phyloP scores from a whole-genome alignment of 2,329 filamentous ascomycete species.

The Chaetomiaceae sp. region DNA sequence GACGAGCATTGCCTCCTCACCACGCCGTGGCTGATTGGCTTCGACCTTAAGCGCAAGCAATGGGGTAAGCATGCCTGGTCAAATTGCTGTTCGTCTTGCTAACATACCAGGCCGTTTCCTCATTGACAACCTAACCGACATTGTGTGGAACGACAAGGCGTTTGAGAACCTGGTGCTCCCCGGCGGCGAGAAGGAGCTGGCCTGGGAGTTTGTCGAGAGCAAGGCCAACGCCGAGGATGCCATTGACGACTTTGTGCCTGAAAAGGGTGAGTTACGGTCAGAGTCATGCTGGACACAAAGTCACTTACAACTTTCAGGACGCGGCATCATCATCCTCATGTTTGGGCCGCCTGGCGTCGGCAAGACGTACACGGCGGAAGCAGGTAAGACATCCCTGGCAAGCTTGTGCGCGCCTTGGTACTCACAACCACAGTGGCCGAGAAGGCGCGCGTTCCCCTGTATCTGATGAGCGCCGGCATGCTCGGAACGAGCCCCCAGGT shows the following conservation, averaged over 20 bases:
- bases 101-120: conserved; percentile 19
- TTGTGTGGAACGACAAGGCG: conserved; percentile 35
- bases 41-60: conserved; percentile 35
- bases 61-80: conserved; percentile 22
- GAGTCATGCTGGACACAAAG: no score
- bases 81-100: background rate
- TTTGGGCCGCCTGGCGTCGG: conserved; percentile 36
- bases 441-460: conserved; percentile 36
- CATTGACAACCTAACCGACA: conserved; percentile 28
- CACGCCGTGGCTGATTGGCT: conserved; percentile 36
- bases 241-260: conserved; percentile 35
- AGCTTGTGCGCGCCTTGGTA: no score
- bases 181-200: conserved; percentile 35
- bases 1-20: conserved; percentile 35
- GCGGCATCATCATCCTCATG: conserved; percentile 35
- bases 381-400: conserved; percentile 11
- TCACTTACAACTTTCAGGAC: background rate
- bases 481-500: conserved; percentile 33
- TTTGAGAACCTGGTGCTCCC: conserved; percentile 37
- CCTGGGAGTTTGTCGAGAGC: conserved; percentile 37
- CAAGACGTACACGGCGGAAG: conserved; percentile 38
- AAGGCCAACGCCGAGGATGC: conserved; percentile 27
- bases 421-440: conserved; percentile 32
- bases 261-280: conserved; percentile 27
- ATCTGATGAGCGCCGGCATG: conserved; percentile 37